Base-by-base conservation (phyloP, 805 yeast species). In the Yamadazyma scolyti region DNA sequence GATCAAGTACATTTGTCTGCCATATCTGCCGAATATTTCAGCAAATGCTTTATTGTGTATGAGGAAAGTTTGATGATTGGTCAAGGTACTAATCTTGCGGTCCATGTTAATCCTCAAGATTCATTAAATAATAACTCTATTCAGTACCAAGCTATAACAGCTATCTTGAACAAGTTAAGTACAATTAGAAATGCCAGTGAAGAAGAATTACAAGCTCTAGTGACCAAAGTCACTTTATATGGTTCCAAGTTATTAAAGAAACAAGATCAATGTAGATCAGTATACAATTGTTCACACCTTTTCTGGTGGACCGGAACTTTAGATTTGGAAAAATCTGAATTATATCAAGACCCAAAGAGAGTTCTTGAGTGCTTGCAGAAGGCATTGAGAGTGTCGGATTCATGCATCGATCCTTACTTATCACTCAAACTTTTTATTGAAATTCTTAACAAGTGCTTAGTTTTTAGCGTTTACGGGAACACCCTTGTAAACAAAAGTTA, bases 231-330 rank as follows among this genome's bases (percentile, higher is more conserved):
- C 27, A 87, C 96, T 1, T 61, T 89, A 28, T 86, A 87, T 48
- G 95, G 95, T 4, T 85, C 95, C 9, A 86, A 85, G 55, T 67
- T 93, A 30, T 68, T 90, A 48, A 87, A 85, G 55, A 90, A 90
- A 54, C 88, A 93, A 20, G 97, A 90, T 49, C 98, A 93, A 56
- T 89, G 97, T 54, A 75, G 97, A 10, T 80, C 95, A 0, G 95
- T 88, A 5, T 86, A 83, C 52, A 58, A 76, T 30, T 89, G 96
- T 25, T 79, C 95, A 1, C 97, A 93, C 57, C 61, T 93, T 28
- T 93, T 96, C 96, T 85, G 95, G 93, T 82, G 90, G 49, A 77
- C 81, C 15, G 88, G 83, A 37, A 40, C 68, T 11, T 54, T 52
- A 36, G 62, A 58, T 33, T 74, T 65, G 34, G 72, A 68, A 16